Evolutionary conservation across 768 basidiomycete species (phyloP), one percentile per base, ranked within the genome.

Genomic region (Paxillus involutus): DNA sequence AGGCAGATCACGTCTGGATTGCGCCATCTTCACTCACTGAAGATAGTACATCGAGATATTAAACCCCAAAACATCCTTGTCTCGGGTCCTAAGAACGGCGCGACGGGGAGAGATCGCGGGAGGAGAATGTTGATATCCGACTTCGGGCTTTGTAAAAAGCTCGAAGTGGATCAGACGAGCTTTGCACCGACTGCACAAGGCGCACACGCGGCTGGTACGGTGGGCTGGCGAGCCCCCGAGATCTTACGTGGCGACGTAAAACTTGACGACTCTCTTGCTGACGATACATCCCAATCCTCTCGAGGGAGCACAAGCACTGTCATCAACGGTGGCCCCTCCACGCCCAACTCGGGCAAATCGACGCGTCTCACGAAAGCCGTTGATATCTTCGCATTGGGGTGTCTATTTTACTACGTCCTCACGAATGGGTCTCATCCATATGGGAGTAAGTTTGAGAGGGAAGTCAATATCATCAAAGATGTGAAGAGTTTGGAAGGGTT

Each of bases 41-140:
- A 96, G 72, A 89, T 98, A 53, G 85, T 98, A n/a, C 96, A 98
- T 73, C 84, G 96, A 32, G 96, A 98, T 69, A 97, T 99, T 72
- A 99, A 99, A 65, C 96, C 96, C 5, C 96, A 95, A 70, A 99
- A 99, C 65, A 98, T 99, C 51, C 82, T 99, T 13, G 80, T 98
- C 11, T 91, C 92, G 13, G 76, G 75, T 13, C 81, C 83, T 3
- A 89, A 88, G 63, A 78, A 76, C 47, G 81, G 78, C 16, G 74
- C 72, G 9, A 47, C 39, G 32, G 73, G 72, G 56, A 73, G 65
- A 64, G 74, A 67, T 61, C 71, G 68, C 44, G 80, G 69, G 66
- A 73, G 91, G 60, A 77, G 91, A 45, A 94, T 95, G 92, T 74
- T 95, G 56, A 95, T 94, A 53, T 97, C 94, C 1, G 97, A 99